Percentiles rank a stretch among this genome's conserved stretches.
Evolutionary conservation across 2,329 filamentous ascomycete species (phyloP).

Genomic region (Ophiosphaerella herpotricha): DNA sequence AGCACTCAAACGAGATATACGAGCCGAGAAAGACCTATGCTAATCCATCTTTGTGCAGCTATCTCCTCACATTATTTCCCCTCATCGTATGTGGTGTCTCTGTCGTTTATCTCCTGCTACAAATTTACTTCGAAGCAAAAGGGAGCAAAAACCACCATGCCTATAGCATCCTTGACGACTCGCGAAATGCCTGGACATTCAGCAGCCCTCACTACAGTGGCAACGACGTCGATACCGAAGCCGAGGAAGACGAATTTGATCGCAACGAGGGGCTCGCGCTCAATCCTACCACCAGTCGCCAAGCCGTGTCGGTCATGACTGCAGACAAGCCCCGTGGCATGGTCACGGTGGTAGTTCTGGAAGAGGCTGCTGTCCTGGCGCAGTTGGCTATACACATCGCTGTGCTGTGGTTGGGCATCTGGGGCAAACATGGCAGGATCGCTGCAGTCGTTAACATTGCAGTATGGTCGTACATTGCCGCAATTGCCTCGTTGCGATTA

Average conservation of each 20-base stretch:
- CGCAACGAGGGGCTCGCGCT: slow-evolving; percentile 62
- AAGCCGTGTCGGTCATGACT: slow-evolving; percentile 62
- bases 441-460: slow-evolving; percentile 70
- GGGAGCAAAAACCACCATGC: slow-evolving; percentile 58
- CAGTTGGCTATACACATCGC: slow-evolving; percentile 72
- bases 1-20: neutral
- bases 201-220: slow-evolving; percentile 35
- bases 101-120: slow-evolving; percentile 65
- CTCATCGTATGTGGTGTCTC: slow-evolving; percentile 73
- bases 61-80: slow-evolving; percentile 80
- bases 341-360: slow-evolving; percentile 69
- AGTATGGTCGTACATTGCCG: slow-evolving; percentile 80
- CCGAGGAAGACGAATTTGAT: slow-evolving; percentile 65
- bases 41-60: slow-evolving; percentile 56
- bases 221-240: slow-evolving; percentile 50
- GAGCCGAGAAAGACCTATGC: neutral
- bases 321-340: slow-evolving; percentile 78
- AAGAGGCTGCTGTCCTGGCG: slow-evolving; percentile 74
- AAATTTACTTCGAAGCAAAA: slow-evolving; percentile 60
- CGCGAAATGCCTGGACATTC: slow-evolving; percentile 46
- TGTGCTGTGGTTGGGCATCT: slow-evolving; percentile 65
- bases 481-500: slow-evolving; percentile 74
- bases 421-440: slow-evolving; percentile 61
- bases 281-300: slow-evolving; percentile 57
- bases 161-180: slow-evolving; percentile 62